These are phyloP conservation scores for Cordyceps farinosa DNA, from an alignment of 2,329 filamentous ascomycete genomes.

Conservation along the genomic window DNA sequence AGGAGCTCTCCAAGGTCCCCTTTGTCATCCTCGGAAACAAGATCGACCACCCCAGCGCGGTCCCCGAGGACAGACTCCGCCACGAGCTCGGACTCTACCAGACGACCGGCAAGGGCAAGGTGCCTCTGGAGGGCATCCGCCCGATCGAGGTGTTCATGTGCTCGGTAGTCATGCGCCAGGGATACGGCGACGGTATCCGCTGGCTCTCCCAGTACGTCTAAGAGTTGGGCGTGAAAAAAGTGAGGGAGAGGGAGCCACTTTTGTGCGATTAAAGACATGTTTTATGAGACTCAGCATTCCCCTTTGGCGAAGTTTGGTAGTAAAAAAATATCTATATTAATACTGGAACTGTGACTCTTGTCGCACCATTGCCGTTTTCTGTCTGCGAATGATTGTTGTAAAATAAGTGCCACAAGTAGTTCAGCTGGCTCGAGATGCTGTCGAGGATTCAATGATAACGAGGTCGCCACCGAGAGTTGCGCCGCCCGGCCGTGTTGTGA, in stretches of 20 bases:
- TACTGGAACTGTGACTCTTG: conserved; percentile 7
- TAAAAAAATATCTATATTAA: conserved; percentile 26
- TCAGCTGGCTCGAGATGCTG: background rate
- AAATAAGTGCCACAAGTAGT: background rate
- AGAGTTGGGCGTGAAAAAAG: conserved; percentile 21
- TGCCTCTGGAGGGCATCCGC: conserved; percentile 84
- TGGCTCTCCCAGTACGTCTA: conserved; percentile 93
- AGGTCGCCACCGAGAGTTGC: background rate
- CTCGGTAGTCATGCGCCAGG: conserved; percentile 97
- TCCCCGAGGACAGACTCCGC: conserved; percentile 92
- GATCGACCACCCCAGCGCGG: conserved; percentile 95
- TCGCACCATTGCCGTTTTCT: background rate
- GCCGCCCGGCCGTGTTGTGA: conserved; percentile 4
- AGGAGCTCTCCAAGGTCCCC: conserved; percentile 91
- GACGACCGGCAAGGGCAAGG: conserved; percentile 94
- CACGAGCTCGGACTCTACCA: conserved; percentile 92
- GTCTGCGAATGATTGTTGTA: background rate
- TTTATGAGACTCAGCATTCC: conserved; percentile 34
- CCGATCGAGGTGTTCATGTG: conserved; percentile 99
- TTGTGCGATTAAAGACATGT: conserved; percentile 26
- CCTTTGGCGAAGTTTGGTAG: conserved; percentile 33
- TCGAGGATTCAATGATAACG: background rate
- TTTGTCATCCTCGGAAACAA: conserved; percentile 98
- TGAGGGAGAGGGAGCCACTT: conserved; percentile 17
- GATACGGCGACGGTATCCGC: conserved; percentile 85